A percentile compares a stretch with the other conserved stretches of the same genome.
Conservation (phyloP, 371 early-diverging fungal species). For the Circinella umbellata region DNA sequence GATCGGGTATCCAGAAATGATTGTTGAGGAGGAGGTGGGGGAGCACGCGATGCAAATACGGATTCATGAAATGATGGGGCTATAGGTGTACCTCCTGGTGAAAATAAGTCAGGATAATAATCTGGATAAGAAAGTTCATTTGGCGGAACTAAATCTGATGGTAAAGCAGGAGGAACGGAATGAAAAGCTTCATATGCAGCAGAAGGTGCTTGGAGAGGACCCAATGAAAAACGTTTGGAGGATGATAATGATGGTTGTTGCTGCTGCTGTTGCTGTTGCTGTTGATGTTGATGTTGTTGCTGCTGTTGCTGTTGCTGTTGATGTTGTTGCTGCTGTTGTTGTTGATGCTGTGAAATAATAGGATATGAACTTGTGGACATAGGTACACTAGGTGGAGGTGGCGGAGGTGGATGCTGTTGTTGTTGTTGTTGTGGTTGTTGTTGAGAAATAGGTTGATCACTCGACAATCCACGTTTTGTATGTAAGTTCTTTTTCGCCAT, state of each 20-base stretch:
- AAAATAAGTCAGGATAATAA: slow-evolving; percentile 49
- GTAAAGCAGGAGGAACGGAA: slow-evolving; percentile 43
- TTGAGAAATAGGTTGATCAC: slow-evolving; percentile 15
- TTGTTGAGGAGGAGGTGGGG: slow-evolving; percentile 10
- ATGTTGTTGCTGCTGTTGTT: slow-evolving; percentile 22
- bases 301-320: slow-evolving; percentile 21
- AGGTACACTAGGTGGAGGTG: slow-evolving; percentile 17
- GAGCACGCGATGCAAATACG: slow-evolving; percentile 27
- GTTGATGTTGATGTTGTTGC: not conserved
- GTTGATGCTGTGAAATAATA: slow-evolving; percentile 33
- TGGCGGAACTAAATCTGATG: slow-evolving; percentile 53
- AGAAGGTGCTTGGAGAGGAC: not conserved
- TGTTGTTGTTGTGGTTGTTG: slow-evolving; percentile 17
- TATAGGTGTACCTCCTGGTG: slow-evolving; percentile 25
- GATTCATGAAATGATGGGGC: slow-evolving; percentile 18
- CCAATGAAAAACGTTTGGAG: slow-evolving; percentile 12
- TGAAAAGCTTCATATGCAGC: slow-evolving; percentile 52
- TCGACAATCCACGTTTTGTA: slow-evolving; percentile 56
- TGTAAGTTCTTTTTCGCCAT: slow-evolving; percentile 93
- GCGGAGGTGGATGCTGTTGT: not conserved
- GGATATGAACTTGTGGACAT: slow-evolving; percentile 27
- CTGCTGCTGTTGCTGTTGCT: not conserved
- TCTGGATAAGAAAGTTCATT: slow-evolving; percentile 52
- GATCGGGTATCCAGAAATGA: slow-evolving; percentile 6
- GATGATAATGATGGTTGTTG: not conserved